Evolutionary conservation across 306 rosid species (phyloP), one percentile per base, ranked within the genome.

Genomic region (Myrica gale): DNA sequence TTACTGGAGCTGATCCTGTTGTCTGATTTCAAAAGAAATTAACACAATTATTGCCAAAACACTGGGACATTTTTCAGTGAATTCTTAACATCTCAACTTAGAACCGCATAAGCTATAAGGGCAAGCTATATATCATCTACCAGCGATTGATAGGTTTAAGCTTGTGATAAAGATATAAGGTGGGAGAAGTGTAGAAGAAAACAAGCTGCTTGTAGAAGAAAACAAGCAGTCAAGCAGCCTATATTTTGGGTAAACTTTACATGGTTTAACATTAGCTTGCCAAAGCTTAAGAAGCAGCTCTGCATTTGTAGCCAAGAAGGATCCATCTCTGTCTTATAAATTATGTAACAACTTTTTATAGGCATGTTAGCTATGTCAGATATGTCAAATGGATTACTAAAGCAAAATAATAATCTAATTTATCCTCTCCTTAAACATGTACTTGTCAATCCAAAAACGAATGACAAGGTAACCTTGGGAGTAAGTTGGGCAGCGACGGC

Each of bases 401-500:
- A 11, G 9, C 52, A 48, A 48, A 3, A 48, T 26, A 20, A 23
- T 2, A 10, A 23, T 4, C 65, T 58, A 58, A 23, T 58, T 42
- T 20, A 10, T 10, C 10, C 37, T 21, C 32, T 4, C 65, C 21
- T 58, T 10, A 58, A 62, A 62, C 4, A 61, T 12, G 13, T 16
- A 37, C 41, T 10, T 12, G 26, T 12, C 41, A 20, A 62, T 11
- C 17, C 41, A 65, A 74, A 68, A 43, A 74, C 15, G 47, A 73
- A 0, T 3, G 72, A 79, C 78, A 58, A 67, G 61, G 5, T 39
- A 78, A 90, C 98, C 96, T 81, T 85, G 81, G 96, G 83, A 81
- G 88, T 79, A 67, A 96, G 93, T 62, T 96, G 97, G 79, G 97
- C 81, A 76, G 97, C 88, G 60, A 92, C 92, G 10, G 76, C 82